Conservation (phyloP, 2,329 filamentous ascomycete species). For the Trichophyton verrucosum region DNA sequence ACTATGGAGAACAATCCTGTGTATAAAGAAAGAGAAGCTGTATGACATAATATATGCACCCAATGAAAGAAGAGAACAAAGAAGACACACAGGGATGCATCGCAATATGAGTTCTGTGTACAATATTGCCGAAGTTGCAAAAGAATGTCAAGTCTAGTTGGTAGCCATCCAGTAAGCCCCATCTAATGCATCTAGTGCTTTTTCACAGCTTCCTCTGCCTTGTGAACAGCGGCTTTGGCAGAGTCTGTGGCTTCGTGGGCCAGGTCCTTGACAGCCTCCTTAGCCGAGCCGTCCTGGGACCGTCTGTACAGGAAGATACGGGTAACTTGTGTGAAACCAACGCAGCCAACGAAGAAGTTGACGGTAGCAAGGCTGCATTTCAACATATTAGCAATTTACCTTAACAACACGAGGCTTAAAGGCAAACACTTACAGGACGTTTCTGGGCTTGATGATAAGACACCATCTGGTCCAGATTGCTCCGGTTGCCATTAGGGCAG, state of each 20-base stretch:
- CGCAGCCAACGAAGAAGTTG: conserved; percentile 92
- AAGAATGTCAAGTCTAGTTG: not conserved
- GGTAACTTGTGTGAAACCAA: conserved; percentile 68
- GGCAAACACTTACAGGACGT: conserved; percentile 58
- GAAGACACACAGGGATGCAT: not conserved
- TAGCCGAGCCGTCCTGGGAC: conserved; percentile 41
- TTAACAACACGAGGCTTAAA: not conserved
- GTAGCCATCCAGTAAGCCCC: not conserved
- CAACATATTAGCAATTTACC: not conserved
- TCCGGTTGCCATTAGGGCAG: conserved; percentile 77
- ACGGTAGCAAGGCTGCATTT: conserved; percentile 67
- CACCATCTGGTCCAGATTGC: conserved; percentile 99
- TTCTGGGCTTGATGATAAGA: conserved; percentile 88
- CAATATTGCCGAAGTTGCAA: not conserved
- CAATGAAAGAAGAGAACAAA: not conserved
- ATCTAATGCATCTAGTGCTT: conserved; percentile 16
- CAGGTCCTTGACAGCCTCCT: conserved; percentile 29
- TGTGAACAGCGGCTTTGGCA: conserved; percentile 23
- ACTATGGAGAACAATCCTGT: not conserved
- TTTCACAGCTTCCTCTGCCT: conserved; percentile 26
- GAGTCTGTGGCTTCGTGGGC: conserved; percentile 26
- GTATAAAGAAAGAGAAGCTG: not conserved
- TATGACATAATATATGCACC: not conserved
- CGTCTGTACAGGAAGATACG: conserved; percentile 54
- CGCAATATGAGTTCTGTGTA: not conserved